Evolutionary conservation across 352 stramenopile genomes (phyloP), one percentile per base, ranked within the genome.

Genomic region (Phytopythium vexans): DNA sequence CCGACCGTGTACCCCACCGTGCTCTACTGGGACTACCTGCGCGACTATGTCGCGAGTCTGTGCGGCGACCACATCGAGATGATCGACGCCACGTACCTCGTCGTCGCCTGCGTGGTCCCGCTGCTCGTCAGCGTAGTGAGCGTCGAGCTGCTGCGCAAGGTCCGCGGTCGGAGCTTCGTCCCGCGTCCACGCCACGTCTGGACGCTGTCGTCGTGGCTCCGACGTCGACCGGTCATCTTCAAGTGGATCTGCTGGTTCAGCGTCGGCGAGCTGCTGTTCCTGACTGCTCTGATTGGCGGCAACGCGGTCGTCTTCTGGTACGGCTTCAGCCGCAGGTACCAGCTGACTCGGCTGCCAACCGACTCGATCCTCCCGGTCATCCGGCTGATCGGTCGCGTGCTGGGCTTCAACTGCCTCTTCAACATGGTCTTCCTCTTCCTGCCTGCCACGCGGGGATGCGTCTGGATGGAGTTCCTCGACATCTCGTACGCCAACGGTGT

Each of bases 21-120:
- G 31, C 34, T 73, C 11, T 66, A 73, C 27, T 49, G 38, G 36
- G 58, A 42, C 12, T 38, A 66, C 37, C 14, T 73, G 10, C 54
- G 62, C 32, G 31, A 43, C 11, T 31, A 16, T 4, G 36, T 70
- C 0, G 48, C 56, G 4, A 41, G 41, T 15, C 70, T 53, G 61
- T 73, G 60, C 60, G 57, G 46, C 5, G 27, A 16, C 2, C 64
- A 72, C 27, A 44, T 58, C 8, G 68, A 90, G 45, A 85, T 90
- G 70, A 60, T 82, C 7, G 68, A 70, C 31, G 62, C 66, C 9
- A 81, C 72, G 15, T 88, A 73, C 63, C 64, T 88, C 16, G 52
- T 70, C 14, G 50, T 88, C 21, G 71, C 79, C 27, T 59, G 59
- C 12, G 64, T 79, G 5, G 4, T 69, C 0, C 74, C 79, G 10